These are phyloP conservation scores for Teunomyces stri DNA, from an alignment of 805 yeast genomes.

Conservation along the genomic window DNA sequence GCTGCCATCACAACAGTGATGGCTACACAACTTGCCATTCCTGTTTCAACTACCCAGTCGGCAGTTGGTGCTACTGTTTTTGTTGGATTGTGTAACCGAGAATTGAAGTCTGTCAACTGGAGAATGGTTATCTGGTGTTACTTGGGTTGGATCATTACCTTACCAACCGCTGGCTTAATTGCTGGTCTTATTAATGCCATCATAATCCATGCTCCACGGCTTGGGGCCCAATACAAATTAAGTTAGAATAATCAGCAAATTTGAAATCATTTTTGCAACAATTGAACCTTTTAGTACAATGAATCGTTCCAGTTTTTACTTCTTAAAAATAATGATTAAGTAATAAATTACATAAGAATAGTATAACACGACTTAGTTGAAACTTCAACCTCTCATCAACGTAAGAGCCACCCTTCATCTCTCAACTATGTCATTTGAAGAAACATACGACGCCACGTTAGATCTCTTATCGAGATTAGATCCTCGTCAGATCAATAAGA, in stretches of 20 bases:
- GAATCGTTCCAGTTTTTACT: too few species aligned
- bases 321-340: too few species aligned
- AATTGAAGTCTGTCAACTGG: slow-evolving; percentile 67
- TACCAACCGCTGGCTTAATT: slow-evolving; percentile 71
- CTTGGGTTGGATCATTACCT: slow-evolving; percentile 68
- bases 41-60: slow-evolving; percentile 75
- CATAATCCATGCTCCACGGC: slow-evolving; percentile 59
- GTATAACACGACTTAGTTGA: neutral
- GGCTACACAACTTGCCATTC: slow-evolving; percentile 71
- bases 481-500: slow-evolving; percentile 32
- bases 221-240: slow-evolving; percentile 27
- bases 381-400: neutral
- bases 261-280: neutral
- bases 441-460: slow-evolving; percentile 31
- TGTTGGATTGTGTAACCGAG: slow-evolving; percentile 71
- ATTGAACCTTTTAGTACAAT: too few species aligned
- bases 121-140: slow-evolving; percentile 72
- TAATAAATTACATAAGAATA: neutral
- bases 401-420: neutral
- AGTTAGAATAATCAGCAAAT: neutral
- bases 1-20: slow-evolving; percentile 73
- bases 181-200: slow-evolving; percentile 67
- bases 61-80: slow-evolving; percentile 77
- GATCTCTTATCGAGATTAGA: slow-evolving; percentile 42
- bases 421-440: slow-evolving; percentile 2